These are phyloP conservation scores for Zasmidium citrigriseum DNA, from an alignment of 2,329 filamentous ascomycete species.

Conservation along the genomic window DNA sequence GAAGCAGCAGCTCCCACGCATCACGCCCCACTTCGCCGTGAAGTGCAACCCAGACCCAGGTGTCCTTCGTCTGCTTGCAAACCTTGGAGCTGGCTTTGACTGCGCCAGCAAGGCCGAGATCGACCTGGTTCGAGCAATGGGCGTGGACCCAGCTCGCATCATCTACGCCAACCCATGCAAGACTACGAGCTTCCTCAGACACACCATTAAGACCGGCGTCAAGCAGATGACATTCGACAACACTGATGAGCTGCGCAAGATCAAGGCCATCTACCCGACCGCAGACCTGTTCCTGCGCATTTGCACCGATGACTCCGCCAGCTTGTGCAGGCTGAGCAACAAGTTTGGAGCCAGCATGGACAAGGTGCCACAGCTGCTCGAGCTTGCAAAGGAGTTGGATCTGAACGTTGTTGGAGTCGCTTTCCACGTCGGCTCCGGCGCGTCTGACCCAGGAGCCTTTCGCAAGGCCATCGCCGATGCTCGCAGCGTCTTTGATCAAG, in stretches of 20 bases:
- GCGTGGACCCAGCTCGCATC: constrained; percentile 84
- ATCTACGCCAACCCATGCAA: constrained; percentile 99
- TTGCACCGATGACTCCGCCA: constrained; percentile 92
- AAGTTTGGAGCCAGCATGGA: constrained; percentile 96
- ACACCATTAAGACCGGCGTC: constrained; percentile 79
- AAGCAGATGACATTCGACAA: constrained; percentile 99
- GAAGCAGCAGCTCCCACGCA: constrained; percentile 89
- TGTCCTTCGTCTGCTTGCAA: constrained; percentile 83
- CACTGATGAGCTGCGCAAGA: constrained; percentile 95
- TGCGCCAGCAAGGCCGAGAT: constrained; percentile 98
- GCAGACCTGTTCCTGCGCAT: constrained; percentile 94
- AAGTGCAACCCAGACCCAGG: constrained; percentile 97
- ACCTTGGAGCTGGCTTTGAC: constrained; percentile 92
- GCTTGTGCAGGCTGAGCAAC: constrained; percentile 90
- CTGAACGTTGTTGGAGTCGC: constrained; percentile 94
- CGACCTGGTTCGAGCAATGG: constrained; percentile 81
- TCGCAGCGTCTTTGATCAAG: constrained; percentile 84
- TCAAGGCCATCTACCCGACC: constrained; percentile 84
- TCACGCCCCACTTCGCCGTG: constrained; percentile 97
- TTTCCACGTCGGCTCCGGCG: constrained; percentile 96
- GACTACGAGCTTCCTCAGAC: constrained; percentile 96
- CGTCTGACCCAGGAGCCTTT: constrained; percentile 90
- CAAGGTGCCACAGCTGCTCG: constrained; percentile 72
- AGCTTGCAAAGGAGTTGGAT: constrained; percentile 75
- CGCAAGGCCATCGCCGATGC: constrained; percentile 89